Conservation (phyloP, 257 asterid species). For the Nemophila menziesii region DNA sequence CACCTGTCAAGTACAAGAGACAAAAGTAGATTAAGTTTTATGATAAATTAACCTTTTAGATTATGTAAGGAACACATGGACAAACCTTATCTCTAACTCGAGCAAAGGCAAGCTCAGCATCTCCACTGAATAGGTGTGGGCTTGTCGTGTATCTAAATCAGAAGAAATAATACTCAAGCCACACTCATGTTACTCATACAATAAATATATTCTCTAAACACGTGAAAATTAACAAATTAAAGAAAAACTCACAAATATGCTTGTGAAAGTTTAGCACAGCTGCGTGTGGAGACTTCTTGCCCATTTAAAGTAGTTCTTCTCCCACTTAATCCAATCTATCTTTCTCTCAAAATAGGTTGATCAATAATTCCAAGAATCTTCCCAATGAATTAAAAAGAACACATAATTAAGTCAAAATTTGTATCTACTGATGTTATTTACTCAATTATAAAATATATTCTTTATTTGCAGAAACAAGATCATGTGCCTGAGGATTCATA, state of each 20-base stretch:
- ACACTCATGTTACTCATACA: conserved; percentile 10
- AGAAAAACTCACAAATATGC: conserved; percentile 62
- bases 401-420: background rate
- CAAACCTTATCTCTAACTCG: conserved; percentile 76
- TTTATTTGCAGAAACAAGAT: conserved; percentile 2
- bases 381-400: conserved; percentile 7
- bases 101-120: conserved; percentile 76
- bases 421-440: too few relatives aligned
- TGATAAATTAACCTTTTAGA: background rate
- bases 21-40: background rate
- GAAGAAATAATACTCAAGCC: background rate
- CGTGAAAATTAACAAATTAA: too few relatives aligned
- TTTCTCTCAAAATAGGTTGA: conserved; percentile 88
- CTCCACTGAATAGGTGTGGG: conserved; percentile 86
- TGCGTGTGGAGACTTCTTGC: conserved; percentile 59
- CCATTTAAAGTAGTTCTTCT: conserved; percentile 72
- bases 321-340: conserved; percentile 83
- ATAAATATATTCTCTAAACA: background rate
- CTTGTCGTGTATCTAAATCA: conserved; percentile 84
- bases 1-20: conserved; percentile 40
- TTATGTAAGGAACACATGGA: background rate
- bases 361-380: conserved; percentile 92
- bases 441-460: background rate
- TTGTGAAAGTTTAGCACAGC: conserved; percentile 67
- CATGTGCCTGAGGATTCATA: conserved; percentile 28